Conservation (phyloP, 495 filamentous ascomycete genomes). For the Podospora sp. region DNA sequence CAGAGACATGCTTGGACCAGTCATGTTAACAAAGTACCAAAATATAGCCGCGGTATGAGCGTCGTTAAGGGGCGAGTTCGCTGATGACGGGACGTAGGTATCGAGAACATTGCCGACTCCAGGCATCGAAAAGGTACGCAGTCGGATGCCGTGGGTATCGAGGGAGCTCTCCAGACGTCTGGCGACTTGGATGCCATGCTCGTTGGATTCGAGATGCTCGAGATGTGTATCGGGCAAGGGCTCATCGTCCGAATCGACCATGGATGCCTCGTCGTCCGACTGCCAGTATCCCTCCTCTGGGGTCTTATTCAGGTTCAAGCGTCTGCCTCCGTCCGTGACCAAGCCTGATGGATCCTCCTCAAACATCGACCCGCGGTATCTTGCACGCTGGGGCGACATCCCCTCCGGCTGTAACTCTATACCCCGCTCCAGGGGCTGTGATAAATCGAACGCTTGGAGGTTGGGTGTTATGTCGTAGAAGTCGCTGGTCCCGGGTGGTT, state of each 20-base stretch:
- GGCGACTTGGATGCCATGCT: slow-evolving; percentile 44
- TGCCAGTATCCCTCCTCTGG: slow-evolving; percentile 45
- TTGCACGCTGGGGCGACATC: neutral
- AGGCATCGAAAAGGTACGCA: slow-evolving; percentile 47
- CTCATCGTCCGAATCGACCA: slow-evolving; percentile 60
- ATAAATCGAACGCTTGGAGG: neutral
- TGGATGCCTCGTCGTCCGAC: slow-evolving; percentile 69
- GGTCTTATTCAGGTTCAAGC: neutral
- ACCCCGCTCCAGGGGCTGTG: neutral
- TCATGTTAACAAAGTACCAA: slow-evolving; percentile 88
- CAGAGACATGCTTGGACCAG: slow-evolving; percentile 82
- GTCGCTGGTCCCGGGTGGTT: neutral
- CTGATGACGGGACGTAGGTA: slow-evolving; percentile 71
- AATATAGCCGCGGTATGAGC: slow-evolving; percentile 83
- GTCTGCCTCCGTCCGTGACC: neutral
- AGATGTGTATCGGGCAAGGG: slow-evolving; percentile 33
- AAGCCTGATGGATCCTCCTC: neutral
- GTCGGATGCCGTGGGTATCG: slow-evolving; percentile 42
- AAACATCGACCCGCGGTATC: slow-evolving; percentile 6
- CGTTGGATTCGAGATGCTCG: slow-evolving; percentile 39
- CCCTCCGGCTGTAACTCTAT: no score
- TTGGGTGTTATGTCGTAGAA: slow-evolving; percentile 3
- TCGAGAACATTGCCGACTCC: slow-evolving; percentile 65
- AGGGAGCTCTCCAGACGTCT: slow-evolving; percentile 35
- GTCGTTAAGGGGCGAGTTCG: slow-evolving; percentile 81